These are phyloP conservation scores for Pistacia atlantica DNA, from an alignment of 345 rosid genomes.

Conservation along the genomic window DNA sequence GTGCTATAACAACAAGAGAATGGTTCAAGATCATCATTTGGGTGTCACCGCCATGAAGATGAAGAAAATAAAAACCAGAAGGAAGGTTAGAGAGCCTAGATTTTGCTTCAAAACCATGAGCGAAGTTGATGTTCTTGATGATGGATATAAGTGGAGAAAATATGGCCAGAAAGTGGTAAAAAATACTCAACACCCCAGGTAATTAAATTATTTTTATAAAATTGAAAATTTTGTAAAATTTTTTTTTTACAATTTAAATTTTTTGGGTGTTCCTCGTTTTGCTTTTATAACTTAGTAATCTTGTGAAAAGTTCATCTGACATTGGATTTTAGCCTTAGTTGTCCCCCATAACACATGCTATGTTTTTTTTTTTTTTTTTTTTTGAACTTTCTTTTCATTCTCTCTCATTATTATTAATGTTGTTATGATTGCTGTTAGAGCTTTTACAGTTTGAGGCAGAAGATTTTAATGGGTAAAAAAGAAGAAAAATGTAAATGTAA, in stretches of 20 bases:
- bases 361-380: slow-evolving; percentile 10
- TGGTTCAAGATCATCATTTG: slow-evolving; percentile 21
- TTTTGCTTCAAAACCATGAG: slow-evolving; percentile 98
- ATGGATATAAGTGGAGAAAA: slow-evolving; percentile 98
- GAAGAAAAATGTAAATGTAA: not conserved
- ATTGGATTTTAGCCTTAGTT: slow-evolving; percentile 21
- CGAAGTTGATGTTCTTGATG: slow-evolving; percentile 93
- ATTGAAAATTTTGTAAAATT: not conserved
- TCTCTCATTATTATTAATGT: slow-evolving; percentile 31
- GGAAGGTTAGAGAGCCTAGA: slow-evolving; percentile 95
- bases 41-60: slow-evolving; percentile 69
- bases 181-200: slow-evolving; percentile 99
- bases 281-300: slow-evolving; percentile 12
- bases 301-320: slow-evolving; percentile 20
- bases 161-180: slow-evolving; percentile 99
- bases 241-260: too few species aligned
- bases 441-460: slow-evolving; percentile 34
- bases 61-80: slow-evolving; percentile 84
- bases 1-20: slow-evolving; percentile 44
- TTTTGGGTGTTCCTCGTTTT: not conserved
- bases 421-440: slow-evolving; percentile 28
- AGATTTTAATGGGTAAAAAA: slow-evolving; percentile 25
- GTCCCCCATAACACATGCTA: slow-evolving; percentile 37
- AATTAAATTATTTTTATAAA: not conserved
- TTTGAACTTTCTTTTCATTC: not conserved